phyloP scores from a whole-genome alignment of 352 stramenopile species.

The Blastocystis sp. region DNA sequence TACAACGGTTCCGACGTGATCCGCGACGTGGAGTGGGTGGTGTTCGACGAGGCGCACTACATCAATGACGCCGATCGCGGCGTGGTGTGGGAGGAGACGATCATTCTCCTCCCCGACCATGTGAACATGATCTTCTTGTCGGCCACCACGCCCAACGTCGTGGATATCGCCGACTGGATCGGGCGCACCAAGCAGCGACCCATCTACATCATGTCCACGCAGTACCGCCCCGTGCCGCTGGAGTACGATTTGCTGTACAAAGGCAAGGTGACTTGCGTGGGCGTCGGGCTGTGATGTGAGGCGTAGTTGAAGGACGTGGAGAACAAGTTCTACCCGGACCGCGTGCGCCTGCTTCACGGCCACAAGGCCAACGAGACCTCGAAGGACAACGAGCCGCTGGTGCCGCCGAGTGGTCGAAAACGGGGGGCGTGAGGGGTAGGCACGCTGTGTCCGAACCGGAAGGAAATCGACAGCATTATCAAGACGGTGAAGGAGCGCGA shows the following conservation, averaged over 20 bases:
- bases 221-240: constrained; percentile 91
- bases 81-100: constrained; percentile 93
- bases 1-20: constrained; percentile 91
- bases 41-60: constrained; percentile 95
- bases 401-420: constrained; percentile 72
- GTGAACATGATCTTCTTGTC: constrained; percentile 96
- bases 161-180: constrained; percentile 99
- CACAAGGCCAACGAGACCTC: constrained; percentile 60
- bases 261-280: constrained; percentile 84
- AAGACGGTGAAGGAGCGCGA: constrained; percentile 14
- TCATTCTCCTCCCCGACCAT: constrained; percentile 93
- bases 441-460: background rate
- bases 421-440: background rate
- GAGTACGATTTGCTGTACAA: constrained; percentile 88
- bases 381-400: constrained; percentile 73
- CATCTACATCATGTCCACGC: constrained; percentile 94
- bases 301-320: constrained; percentile 71
- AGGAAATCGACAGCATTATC: background rate
- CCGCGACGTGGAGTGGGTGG: constrained; percentile 93
- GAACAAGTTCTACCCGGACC: constrained; percentile 75
- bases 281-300: constrained; percentile 74
- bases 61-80: constrained; percentile 95
- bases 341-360: constrained; percentile 74
- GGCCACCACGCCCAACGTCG: constrained; percentile 94
- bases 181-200: constrained; percentile 89